Percentiles rank a stretch among this genome's conserved stretches.
Conservation (phyloP, 352 stramenopile species). For the Pythium utonaiense region DNA sequence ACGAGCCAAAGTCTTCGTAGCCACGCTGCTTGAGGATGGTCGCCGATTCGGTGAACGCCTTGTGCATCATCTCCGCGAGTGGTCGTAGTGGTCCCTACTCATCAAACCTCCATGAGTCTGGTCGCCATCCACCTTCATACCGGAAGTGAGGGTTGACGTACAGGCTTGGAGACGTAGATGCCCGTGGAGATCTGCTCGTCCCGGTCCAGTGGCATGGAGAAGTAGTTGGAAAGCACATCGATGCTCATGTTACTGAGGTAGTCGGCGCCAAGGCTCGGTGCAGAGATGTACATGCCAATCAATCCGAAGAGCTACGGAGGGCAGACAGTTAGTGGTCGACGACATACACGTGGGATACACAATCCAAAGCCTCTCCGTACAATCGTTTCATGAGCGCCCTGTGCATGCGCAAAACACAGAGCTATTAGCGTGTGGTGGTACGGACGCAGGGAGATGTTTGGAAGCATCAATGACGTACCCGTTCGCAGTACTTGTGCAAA, state of each 20-base stretch:
- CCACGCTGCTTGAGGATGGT: constrained; percentile 35
- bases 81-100: constrained; percentile 61
- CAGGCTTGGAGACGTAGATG: constrained; percentile 81
- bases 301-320: constrained; percentile 62
- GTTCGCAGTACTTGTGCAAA: constrained; percentile 65
- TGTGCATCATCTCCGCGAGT: constrained; percentile 55
- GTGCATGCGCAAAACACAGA: neutral
- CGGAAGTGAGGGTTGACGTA: constrained; percentile 15
- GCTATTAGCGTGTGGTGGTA: neutral
- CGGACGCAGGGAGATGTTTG: no score
- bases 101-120: no score
- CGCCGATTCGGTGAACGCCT: constrained; percentile 49
- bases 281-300: constrained; percentile 84
- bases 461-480: constrained; percentile 27
- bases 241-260: constrained; percentile 62
- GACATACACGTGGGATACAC: no score
- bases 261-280: constrained; percentile 51
- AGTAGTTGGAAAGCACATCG: constrained; percentile 68
- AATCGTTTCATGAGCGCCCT: constrained; percentile 77
- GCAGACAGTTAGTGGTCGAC: neutral
- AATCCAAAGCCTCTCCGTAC: constrained; percentile 23
- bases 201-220: constrained; percentile 63
- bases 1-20: constrained; percentile 66
- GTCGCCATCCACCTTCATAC: no score
- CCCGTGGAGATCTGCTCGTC: constrained; percentile 70